Evolutionary conservation across 768 basidiomycete species (phyloP).

Genomic region (Coprinopsis cinerea): DNA sequence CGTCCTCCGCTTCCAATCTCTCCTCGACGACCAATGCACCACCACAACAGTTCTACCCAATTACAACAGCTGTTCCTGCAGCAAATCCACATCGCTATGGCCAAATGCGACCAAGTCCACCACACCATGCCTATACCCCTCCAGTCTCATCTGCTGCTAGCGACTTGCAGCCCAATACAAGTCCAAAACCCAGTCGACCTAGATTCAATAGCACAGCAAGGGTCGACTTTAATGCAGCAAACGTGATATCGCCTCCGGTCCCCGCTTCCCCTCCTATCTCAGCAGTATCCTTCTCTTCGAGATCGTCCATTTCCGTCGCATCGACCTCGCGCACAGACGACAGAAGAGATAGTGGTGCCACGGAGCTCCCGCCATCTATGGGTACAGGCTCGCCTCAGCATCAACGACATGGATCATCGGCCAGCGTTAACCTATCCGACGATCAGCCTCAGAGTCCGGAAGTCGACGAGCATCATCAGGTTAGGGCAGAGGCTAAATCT

Average conservation of each 20-base stretch:
- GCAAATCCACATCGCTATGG: conserved; percentile 55
- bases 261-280: conserved; percentile 70
- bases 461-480: conserved; percentile 42
- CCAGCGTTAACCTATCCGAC: conserved; percentile 20
- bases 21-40: conserved; percentile 23
- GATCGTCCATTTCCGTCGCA: conserved; percentile 57
- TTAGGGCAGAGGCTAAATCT: conserved; percentile 73
- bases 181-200: conserved; percentile 10
- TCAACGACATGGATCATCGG: neutral
- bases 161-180: conserved; percentile 19
- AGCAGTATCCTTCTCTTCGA: conserved; percentile 70
- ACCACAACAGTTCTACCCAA: conserved; percentile 43
- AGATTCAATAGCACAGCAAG: conserved; percentile 23
- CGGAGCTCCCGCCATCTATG: neutral
- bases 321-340: conserved; percentile 32
- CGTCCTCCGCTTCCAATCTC: conserved; percentile 35
- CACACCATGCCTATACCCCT: conserved; percentile 14
- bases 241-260: conserved; percentile 58
- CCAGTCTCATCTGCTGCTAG: conserved; percentile 6
- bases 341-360: neutral
- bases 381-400: neutral
- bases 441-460: conserved; percentile 23
- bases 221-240: conserved; percentile 50
- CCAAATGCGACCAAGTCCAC: conserved; percentile 27
- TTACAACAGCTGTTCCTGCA: conserved; percentile 48